These are phyloP conservation scores for Pharnaceum exiguum DNA, from an alignment of 148 eudicot genomes.

Conservation along the genomic window DNA sequence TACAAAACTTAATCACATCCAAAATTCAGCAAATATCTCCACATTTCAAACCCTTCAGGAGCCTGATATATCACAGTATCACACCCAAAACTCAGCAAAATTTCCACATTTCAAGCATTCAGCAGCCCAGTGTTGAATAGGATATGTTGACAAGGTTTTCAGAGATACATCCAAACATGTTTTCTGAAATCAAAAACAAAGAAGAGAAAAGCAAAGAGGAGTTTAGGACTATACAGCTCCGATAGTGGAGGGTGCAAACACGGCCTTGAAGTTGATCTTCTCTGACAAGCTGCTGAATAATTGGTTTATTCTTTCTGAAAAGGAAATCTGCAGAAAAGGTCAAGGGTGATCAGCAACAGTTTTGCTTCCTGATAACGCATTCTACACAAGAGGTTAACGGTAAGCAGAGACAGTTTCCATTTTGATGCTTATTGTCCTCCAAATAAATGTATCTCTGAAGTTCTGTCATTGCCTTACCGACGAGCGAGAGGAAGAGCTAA, in stretches of 20 bases:
- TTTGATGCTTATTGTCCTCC: background rate
- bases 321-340: slow-evolving; percentile 20
- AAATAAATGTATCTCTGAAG: no score
- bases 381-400: no score
- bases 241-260: slow-evolving; percentile 36
- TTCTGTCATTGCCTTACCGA: no score
- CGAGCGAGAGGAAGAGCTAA: background rate
- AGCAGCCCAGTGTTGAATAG: no score
- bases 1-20: background rate
- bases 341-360: background rate
- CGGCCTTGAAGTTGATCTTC: slow-evolving; percentile 34
- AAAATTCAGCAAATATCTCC: no score
- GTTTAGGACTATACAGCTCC: slow-evolving; percentile 26
- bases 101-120: no score
- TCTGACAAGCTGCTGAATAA: slow-evolving; percentile 1
- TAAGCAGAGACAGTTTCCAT: background rate
- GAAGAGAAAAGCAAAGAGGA: background rate
- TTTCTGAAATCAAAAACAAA: background rate
- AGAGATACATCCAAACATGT: background rate
- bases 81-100: no score
- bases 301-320: slow-evolving; percentile 12
- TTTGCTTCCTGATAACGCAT: no score
- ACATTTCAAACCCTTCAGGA: no score
- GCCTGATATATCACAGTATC: no score
- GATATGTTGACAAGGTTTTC: no score